phyloP scores from a whole-genome alignment of 768 basidiomycete genomes.

The Mycena leptocephala region DNA sequence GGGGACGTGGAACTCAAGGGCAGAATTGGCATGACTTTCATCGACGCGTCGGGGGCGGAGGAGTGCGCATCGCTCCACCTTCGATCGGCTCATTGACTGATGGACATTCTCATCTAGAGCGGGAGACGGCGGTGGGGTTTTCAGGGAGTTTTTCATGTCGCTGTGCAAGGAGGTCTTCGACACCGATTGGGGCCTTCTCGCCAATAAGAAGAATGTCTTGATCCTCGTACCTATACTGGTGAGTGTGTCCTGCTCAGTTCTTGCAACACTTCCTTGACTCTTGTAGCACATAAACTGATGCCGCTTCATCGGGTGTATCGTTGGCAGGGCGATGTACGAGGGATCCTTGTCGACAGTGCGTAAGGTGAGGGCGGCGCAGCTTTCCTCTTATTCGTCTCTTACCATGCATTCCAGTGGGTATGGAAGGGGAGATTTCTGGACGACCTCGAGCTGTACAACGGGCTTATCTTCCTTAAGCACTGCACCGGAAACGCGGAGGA shows the following conservation, averaged over 20 bases:
- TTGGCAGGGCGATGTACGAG: constrained; percentile 97
- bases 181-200: constrained; percentile 90
- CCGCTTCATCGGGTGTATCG: constrained; percentile 91
- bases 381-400: background rate
- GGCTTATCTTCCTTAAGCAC: constrained; percentile 94
- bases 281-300: constrained; percentile 92
- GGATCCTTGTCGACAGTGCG: constrained; percentile 94
- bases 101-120: constrained; percentile 65
- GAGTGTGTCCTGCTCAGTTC: constrained; percentile 73
- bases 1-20: constrained; percentile 84
- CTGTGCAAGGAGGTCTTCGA: constrained; percentile 96
- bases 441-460: constrained; percentile 95
- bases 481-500: constrained; percentile 92
- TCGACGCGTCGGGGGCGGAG: constrained; percentile 89
- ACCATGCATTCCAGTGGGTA: constrained; percentile 75
- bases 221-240: constrained; percentile 92
- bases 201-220: constrained; percentile 92
- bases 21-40: constrained; percentile 91
- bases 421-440: constrained; percentile 94
- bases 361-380: constrained; percentile 70
- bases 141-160: constrained; percentile 98
- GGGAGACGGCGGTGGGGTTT: constrained; percentile 97
- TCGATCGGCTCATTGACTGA: background rate
- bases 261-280: background rate
- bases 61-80: constrained; percentile 71